These are phyloP conservation scores for Fusarium nisikadoi DNA, from an alignment of 2,329 filamentous ascomycete species.

Conservation along the genomic window DNA sequence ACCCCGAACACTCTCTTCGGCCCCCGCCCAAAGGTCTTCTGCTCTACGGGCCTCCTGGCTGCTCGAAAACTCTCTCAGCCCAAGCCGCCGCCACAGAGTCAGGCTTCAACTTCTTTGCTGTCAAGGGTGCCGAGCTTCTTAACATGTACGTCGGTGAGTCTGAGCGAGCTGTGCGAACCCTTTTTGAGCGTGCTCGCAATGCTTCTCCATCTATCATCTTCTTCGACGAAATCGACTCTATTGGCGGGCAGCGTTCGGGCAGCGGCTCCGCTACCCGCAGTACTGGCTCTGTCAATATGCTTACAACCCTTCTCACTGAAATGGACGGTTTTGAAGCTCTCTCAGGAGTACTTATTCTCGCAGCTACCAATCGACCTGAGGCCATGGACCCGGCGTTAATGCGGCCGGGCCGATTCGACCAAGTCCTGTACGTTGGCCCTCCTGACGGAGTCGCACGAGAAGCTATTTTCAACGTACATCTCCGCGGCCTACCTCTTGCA, in stretches of 20 bases:
- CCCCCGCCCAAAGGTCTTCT: conserved; percentile 83
- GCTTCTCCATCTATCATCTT: conserved; percentile 93
- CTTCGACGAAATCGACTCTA: conserved; percentile 95
- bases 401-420: conserved; percentile 86
- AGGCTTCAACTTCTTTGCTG: conserved; percentile 91
- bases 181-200: conserved; percentile 87
- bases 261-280: conserved; percentile 50
- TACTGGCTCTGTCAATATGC: conserved; percentile 76
- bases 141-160: conserved; percentile 98
- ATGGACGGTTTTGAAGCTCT: conserved; percentile 94
- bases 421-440: conserved; percentile 85
- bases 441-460: conserved; percentile 78
- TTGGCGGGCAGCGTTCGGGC: conserved; percentile 68
- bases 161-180: conserved; percentile 83
- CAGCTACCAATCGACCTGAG: conserved; percentile 91
- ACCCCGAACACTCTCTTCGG: conserved; percentile 53
- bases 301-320: conserved; percentile 90
- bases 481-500: conserved; percentile 67
- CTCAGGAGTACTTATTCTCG: conserved; percentile 85
- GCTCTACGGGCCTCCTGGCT: conserved; percentile 91
- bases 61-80: conserved; percentile 92
- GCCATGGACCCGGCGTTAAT: conserved; percentile 86
- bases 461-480: conserved; percentile 79
- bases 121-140: conserved; percentile 92
- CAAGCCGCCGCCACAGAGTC: conserved; percentile 92